Percentiles rank a stretch among this genome's conserved stretches.
These are phyloP conservation scores for Picea glauca DNA, from an alignment of 75 land plant species.

Conservation along the genomic window DNA sequence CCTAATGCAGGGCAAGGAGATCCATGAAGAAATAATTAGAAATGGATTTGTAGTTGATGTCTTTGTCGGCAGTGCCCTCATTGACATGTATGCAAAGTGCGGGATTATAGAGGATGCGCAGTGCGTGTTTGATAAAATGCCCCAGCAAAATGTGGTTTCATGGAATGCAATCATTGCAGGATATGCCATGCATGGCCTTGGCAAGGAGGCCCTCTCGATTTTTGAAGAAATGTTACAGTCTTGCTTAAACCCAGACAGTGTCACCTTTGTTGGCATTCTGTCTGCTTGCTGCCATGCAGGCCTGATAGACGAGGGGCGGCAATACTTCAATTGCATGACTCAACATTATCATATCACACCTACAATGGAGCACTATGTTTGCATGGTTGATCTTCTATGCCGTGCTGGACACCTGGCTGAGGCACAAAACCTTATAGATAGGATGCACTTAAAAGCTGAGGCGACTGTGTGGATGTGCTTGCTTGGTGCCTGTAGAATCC, in stretches of 20 bases:
- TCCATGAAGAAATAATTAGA: slow-evolving; percentile 15
- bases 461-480: slow-evolving; percentile 31
- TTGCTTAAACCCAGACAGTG: slow-evolving; percentile 11
- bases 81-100: slow-evolving; percentile 15
- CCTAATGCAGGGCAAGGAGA: slow-evolving; percentile 13
- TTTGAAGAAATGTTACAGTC: slow-evolving; percentile 12
- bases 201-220: not conserved
- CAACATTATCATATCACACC: slow-evolving; percentile 13
- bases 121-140: slow-evolving; percentile 9
- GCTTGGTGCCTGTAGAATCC: slow-evolving; percentile 40
- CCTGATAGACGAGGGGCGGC: slow-evolving; percentile 10
- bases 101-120: slow-evolving; percentile 9
- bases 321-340: slow-evolving; percentile 14
- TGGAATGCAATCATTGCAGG: slow-evolving; percentile 15
- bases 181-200: slow-evolving; percentile 10
- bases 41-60: slow-evolving; percentile 13
- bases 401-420: slow-evolving; percentile 13
- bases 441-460: slow-evolving; percentile 34
- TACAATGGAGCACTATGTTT: slow-evolving; percentile 12
- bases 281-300: slow-evolving; percentile 22
- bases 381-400: slow-evolving; percentile 21
- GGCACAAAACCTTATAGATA: slow-evolving; percentile 12
- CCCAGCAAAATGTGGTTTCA: slow-evolving; percentile 12
- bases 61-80: slow-evolving; percentile 13
- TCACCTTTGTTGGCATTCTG: slow-evolving; percentile 17